A percentile compares a stretch with the other conserved stretches of the same genome.
These are phyloP conservation scores for Microbotryomycetes sp. DNA, from an alignment of 1,284 basidiomycete genomes.

Conservation along the genomic window DNA sequence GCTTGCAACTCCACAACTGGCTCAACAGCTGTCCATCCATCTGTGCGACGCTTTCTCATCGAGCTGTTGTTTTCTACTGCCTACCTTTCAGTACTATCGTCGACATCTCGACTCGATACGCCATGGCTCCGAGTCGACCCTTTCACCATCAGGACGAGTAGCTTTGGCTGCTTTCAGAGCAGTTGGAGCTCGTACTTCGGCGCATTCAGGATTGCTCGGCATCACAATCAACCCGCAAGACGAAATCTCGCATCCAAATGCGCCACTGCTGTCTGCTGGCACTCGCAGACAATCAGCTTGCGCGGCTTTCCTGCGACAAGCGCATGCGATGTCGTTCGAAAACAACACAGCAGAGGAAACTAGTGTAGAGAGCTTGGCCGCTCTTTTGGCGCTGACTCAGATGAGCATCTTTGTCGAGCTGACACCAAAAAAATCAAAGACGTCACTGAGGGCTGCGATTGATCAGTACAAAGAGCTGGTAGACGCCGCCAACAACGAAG, in stretches of 20 bases:
- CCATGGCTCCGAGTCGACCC: not conserved
- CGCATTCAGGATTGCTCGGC: conserved; percentile 15
- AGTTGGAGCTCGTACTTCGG: conserved; percentile 19
- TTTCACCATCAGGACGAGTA: conserved; percentile 7
- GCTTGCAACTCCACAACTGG: conserved; percentile 18
- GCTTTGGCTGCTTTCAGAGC: conserved; percentile 19
- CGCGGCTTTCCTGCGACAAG: not conserved
- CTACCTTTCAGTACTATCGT: conserved; percentile 12
- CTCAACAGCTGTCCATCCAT: conserved; percentile 4
- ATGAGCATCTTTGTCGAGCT: not conserved
- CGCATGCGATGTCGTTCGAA: conserved; percentile 1
- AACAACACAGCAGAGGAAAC: conserved; percentile 2
- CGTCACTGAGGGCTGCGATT: not conserved
- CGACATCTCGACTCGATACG: not conserved
- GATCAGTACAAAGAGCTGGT: conserved; percentile 17
- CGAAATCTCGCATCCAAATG: not conserved
- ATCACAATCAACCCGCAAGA: not conserved
- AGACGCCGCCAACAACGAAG: conserved; percentile 5
- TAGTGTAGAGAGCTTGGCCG: conserved; percentile 1
- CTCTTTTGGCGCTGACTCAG: not conserved
- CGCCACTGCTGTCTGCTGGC: conserved; percentile 6
- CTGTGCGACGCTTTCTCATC: conserved; percentile 25
- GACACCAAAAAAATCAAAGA: not conserved
- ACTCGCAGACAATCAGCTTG: conserved; percentile 4
- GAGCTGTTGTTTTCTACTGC: conserved; percentile 24